Evolutionary conservation across 2,329 filamentous ascomycete species (phyloP).

Genomic region (Aureobasidium sp.): DNA sequence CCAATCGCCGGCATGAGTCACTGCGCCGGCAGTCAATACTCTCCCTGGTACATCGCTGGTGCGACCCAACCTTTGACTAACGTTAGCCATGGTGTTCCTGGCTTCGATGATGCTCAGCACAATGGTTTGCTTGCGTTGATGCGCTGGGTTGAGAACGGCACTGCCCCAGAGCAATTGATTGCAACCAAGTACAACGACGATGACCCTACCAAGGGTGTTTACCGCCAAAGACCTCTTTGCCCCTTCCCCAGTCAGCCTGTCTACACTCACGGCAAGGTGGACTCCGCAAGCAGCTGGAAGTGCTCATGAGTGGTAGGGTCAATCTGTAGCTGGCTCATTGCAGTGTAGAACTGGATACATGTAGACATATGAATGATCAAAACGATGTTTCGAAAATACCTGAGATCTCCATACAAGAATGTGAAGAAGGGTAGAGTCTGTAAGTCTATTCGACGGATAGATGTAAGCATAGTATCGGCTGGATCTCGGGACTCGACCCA

Average conservation of each 20-base stretch:
- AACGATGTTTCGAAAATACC: too few relatives aligned
- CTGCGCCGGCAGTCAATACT: conserved; percentile 34
- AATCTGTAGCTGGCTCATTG: background rate
- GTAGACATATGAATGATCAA: too few relatives aligned
- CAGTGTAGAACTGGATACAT: background rate
- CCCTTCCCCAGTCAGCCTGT: background rate
- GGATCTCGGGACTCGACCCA: too few relatives aligned
- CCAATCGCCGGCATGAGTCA: conserved; percentile 44
- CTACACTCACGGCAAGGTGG: background rate
- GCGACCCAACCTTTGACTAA: conserved; percentile 33
- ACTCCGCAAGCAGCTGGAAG: conserved; percentile 10
- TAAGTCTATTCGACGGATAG: too few relatives aligned
- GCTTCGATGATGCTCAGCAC: conserved; percentile 24
- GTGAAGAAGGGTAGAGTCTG: too few relatives aligned
- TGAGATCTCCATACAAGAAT: too few relatives aligned
- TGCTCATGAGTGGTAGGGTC: background rate
- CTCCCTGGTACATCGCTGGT: background rate
- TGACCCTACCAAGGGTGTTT: background rate
- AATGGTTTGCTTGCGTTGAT: conserved; percentile 29
- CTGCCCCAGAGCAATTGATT: conserved; percentile 27
- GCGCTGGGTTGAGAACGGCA: conserved; percentile 30
- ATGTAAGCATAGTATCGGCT: too few relatives aligned
- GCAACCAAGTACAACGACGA: conserved; percentile 28
- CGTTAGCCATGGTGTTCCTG: conserved; percentile 16
- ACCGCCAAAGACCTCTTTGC: conserved; percentile 1